Evolutionary conservation across 2,329 filamentous ascomycete genomes (phyloP), one percentile per base, ranked within the genome.

Genomic region (Saccharata proteae): DNA sequence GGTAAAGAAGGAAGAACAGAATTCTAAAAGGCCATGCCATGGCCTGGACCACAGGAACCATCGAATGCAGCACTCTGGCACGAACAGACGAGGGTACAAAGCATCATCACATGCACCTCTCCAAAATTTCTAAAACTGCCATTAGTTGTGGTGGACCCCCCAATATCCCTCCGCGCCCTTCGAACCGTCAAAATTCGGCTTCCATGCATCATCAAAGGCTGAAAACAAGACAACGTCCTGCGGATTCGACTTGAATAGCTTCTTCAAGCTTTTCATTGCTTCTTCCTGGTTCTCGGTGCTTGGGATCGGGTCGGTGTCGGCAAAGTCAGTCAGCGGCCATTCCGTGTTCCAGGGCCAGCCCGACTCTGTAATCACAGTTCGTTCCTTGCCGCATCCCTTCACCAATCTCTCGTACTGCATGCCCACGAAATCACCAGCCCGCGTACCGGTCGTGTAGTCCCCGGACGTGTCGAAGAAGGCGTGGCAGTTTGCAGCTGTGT

Each of bases 171-270:
- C 84, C 3, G 80, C 72, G 36, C 72, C 68, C 53, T 77, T 81
- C 2, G 78, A 78, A 14, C 54, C 62, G 3, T 61, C 51, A 32
- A 60, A 66, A 42, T 80, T 69, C 23, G 59, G 51, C 65, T 92
- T 93, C 83, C 84, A 93, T 30, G 65, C 46, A 39, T 84, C 79
- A 54, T 93, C 79, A 59, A 77, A 88, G 3, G 80, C 77, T 16
- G 77, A 80, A 58, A 90, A 88, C 14, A 92, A 60, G 41, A 86
- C 69, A 25, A 88, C 46, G 11, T 35, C 18, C 5, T 22, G 10
- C 11, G 10, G 5, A 7, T 23, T 15, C 17, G 10, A 18, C 12
- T 13, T 19, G 5, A 26, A 35, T 9, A 19, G 18, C 2, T 30
- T 22, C n/a, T 22, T 27, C 8, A 35, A 21, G 7, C 27, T 16